Conservation (phyloP, 2,329 filamentous ascomycete species). For the Aspergillus ruber region DNA sequence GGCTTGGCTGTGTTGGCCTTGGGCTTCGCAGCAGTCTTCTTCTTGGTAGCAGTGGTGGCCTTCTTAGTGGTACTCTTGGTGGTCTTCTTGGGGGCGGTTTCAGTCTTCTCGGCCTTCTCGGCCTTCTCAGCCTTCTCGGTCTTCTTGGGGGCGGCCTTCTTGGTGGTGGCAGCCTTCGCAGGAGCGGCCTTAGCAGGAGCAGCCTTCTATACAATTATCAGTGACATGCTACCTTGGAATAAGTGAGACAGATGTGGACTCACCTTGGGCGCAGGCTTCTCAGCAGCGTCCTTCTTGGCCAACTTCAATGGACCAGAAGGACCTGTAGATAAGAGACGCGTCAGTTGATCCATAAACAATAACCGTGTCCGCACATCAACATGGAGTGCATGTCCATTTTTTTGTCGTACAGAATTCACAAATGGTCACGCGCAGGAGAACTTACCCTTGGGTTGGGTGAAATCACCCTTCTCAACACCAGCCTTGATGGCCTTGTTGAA, state of each 20-base stretch:
- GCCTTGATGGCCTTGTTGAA: constrained; percentile 80
- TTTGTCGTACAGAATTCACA: background rate
- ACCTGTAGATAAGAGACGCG: constrained; percentile 44
- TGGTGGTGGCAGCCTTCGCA: constrained; percentile 16
- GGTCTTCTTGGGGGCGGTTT: constrained; percentile 18
- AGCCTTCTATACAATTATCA: constrained; percentile 11
- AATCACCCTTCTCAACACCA: constrained; percentile 80
- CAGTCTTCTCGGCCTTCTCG: constrained; percentile 14
- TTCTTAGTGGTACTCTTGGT: constrained; percentile 49
- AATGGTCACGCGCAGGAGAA: constrained; percentile 10
- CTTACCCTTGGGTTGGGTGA: constrained; percentile 85
- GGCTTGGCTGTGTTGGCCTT: constrained; percentile 51
- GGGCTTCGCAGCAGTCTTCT: constrained; percentile 47
- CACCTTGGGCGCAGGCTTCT: constrained; percentile 39
- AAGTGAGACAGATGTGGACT: background rate
- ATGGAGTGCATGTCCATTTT: background rate
- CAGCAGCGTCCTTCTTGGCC: constrained; percentile 62
- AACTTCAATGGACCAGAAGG: constrained; percentile 89
- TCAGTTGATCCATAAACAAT: constrained; percentile 16
- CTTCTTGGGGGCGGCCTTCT: constrained; percentile 38
- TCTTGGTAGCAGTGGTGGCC: constrained; percentile 35
- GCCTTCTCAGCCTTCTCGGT: constrained; percentile 4
- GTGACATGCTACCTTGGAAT: background rate
- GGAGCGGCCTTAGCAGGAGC: constrained; percentile 11
- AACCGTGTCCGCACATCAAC: background rate